A percentile compares a stretch with the other conserved stretches of the same genome.
Conservation (phyloP, 805 yeast species). For the Monosporozyma servazzii region DNA sequence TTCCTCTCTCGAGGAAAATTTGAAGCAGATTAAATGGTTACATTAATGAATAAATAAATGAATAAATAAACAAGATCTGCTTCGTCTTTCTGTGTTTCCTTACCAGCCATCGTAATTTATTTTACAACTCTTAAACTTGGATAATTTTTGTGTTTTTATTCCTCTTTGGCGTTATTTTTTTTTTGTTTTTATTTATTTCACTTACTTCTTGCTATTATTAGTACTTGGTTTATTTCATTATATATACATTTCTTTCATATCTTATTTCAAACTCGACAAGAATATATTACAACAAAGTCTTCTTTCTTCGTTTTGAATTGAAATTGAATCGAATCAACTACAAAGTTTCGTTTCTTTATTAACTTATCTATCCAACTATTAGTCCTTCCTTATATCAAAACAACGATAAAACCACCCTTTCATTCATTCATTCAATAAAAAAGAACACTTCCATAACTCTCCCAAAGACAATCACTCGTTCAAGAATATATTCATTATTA, state of each 20-base stretch:
- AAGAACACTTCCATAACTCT: too few relatives aligned
- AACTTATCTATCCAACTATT: constrained; percentile 2
- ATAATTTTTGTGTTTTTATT: not conserved
- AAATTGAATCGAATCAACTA: not conserved
- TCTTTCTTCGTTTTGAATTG: not conserved
- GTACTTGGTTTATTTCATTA: not conserved
- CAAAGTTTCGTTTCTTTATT: not conserved
- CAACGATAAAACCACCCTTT: too few relatives aligned
- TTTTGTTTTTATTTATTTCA: too few relatives aligned
- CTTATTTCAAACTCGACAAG: not conserved
- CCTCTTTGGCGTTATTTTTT: not conserved
- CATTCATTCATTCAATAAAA: not conserved
- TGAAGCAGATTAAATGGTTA: too few relatives aligned
- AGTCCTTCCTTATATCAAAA: constrained; percentile 1
- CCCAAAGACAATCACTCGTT: not conserved
- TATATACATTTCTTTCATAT: not conserved
- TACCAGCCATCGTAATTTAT: not conserved
- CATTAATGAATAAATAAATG: not conserved
- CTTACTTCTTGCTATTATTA: not conserved
- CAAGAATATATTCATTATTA: not conserved
- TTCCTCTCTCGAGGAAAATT: too few relatives aligned
- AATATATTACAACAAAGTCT: not conserved
- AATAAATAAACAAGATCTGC: not conserved
- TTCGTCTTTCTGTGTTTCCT: not conserved
- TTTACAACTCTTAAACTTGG: not conserved